These are phyloP conservation scores for Sporothrix brunneoviolacea DNA, from an alignment of 2,329 filamentous ascomycete species.

Conservation along the genomic window DNA sequence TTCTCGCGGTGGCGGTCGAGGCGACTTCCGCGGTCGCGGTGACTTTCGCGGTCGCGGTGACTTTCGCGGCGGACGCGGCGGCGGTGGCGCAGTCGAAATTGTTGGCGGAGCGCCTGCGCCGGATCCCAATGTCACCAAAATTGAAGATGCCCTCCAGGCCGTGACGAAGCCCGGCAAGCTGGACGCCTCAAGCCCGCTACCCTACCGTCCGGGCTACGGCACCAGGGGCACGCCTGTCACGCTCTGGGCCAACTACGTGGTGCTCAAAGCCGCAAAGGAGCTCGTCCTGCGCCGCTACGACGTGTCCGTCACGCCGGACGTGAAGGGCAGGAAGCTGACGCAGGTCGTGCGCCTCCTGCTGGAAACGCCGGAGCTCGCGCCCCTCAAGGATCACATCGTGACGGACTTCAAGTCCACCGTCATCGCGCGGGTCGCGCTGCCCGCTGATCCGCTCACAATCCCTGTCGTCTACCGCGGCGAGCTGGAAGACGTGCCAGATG, in stretches of 20 bases:
- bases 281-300: conserved; percentile 21
- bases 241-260: conserved; percentile 24
- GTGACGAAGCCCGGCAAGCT: background rate
- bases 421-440: conserved; percentile 23
- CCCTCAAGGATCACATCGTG: conserved; percentile 20
- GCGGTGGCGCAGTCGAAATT: background rate
- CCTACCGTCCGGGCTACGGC: conserved; percentile 20
- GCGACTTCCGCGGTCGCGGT: background rate
- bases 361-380: conserved; percentile 18
- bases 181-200: background rate
- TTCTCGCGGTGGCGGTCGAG: background rate
- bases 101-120: conserved; percentile 3
- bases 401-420: conserved; percentile 30
- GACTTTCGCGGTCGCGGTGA: background rate
- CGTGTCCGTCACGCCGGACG: conserved; percentile 16
- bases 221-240: conserved; percentile 15
- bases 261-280: conserved; percentile 13
- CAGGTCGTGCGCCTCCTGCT: conserved; percentile 22
- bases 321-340: conserved; percentile 17
- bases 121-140: conserved; percentile 3
- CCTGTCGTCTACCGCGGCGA: conserved; percentile 25
- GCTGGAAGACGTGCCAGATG: conserved; percentile 23
- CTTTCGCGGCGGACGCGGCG: background rate
- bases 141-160: conserved; percentile 12
- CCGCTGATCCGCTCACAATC: background rate